These are phyloP conservation scores for Dendrobium catenatum DNA, from an alignment of 106 monocot species.

Conservation along the genomic window DNA sequence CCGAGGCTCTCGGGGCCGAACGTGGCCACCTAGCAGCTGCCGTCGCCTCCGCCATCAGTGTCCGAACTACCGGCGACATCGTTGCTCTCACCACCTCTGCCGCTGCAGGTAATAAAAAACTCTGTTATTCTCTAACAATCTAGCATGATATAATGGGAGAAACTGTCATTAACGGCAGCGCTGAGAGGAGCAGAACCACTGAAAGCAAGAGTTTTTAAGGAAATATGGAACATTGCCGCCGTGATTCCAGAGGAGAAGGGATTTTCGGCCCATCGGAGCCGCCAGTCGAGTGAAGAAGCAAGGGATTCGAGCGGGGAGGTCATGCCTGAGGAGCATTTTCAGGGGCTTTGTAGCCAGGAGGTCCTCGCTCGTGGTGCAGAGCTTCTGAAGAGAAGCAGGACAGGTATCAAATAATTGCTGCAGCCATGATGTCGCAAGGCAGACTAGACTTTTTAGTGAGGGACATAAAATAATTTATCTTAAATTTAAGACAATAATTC, in stretches of 20 bases:
- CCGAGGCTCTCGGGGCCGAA: slow-evolving; percentile 62
- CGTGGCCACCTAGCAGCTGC: slow-evolving; percentile 50
- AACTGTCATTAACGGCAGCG: slow-evolving; percentile 20
- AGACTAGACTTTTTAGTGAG: no score
- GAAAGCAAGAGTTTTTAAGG: slow-evolving; percentile 76
- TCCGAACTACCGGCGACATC: slow-evolving; percentile 49
- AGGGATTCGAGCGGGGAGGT: slow-evolving; percentile 19
- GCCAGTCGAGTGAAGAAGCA: slow-evolving; percentile 26
- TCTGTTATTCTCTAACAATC: no score
- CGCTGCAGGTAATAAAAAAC: slow-evolving; percentile 46
- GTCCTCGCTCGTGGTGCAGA: slow-evolving; percentile 74
- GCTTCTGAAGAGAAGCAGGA: slow-evolving; percentile 79
- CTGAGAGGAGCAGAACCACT: slow-evolving; percentile 68
- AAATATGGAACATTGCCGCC: slow-evolving; percentile 68
- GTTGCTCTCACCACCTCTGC: slow-evolving; percentile 62
- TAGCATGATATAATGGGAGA: no score
- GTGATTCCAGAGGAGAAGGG: slow-evolving; percentile 82
- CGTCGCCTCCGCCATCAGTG: slow-evolving; percentile 55
- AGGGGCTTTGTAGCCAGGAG: slow-evolving; percentile 59
- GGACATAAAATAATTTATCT: no score
- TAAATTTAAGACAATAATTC: no score
- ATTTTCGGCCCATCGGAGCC: slow-evolving; percentile 22
- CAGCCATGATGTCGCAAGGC: no score
- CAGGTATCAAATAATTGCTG: slow-evolving; percentile 29
- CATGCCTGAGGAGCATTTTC: slow-evolving; percentile 45